Evolutionary conservation across 2,329 filamentous ascomycete genomes (phyloP).

Genomic region (Zalaria sp.): DNA sequence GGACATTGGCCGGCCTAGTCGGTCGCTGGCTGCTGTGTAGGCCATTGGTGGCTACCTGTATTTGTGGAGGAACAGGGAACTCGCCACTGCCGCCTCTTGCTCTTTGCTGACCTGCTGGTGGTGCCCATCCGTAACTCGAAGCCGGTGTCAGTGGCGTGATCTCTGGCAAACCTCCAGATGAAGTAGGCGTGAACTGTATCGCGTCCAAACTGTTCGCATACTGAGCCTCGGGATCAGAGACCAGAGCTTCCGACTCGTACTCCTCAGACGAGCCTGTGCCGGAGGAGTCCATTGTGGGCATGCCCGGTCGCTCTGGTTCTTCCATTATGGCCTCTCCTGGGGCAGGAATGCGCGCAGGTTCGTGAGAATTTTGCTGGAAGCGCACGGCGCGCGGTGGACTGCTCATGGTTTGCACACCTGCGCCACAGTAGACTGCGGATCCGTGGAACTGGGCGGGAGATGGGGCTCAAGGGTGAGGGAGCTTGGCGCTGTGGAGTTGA

Average conservation of each 20-base stretch:
- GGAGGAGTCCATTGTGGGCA: constrained; percentile 17
- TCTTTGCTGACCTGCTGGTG: constrained; percentile 1
- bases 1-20: constrained; percentile 25
- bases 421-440: too few relatives aligned
- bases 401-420: neutral
- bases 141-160: constrained; percentile 14
- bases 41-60: constrained; percentile 10
- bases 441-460: too few relatives aligned
- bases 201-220: constrained; percentile 13
- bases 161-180: constrained; percentile 6
- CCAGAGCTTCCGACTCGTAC: constrained; percentile 9
- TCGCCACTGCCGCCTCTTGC: constrained; percentile 5
- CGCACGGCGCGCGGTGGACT: neutral
- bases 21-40: constrained; percentile 12
- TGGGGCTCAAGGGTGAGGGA: too few relatives aligned
- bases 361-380: neutral
- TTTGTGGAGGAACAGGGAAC: constrained; percentile 6
- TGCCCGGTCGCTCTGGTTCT: constrained; percentile 13
- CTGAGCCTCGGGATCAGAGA: constrained; percentile 2
- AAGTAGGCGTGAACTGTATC: constrained; percentile 12
- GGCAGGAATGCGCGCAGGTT: neutral
- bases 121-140: constrained; percentile 15
- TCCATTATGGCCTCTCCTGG: constrained; percentile 16
- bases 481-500: too few relatives aligned
- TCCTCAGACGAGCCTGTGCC: constrained; percentile 15